Evolutionary conservation across 805 yeast species (phyloP).

Genomic region (Yamadazyma paraphyllophila): DNA sequence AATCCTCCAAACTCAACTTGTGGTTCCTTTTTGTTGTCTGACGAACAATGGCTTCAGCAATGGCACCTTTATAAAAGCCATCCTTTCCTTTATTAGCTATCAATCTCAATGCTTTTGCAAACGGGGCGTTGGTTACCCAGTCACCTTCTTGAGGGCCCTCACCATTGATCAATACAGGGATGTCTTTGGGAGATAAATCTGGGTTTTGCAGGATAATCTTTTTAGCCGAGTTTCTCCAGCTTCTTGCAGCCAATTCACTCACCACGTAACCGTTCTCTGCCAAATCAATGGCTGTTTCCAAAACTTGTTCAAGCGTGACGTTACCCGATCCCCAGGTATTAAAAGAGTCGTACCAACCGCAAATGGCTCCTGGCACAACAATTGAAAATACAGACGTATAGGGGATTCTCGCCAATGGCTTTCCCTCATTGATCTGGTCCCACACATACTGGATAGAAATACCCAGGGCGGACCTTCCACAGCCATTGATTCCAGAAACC

Average conservation of each 20-base stretch:
- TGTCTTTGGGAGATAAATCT: constrained; percentile 22
- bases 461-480: constrained; percentile 63
- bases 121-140: constrained; percentile 46
- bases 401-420: constrained; percentile 50
- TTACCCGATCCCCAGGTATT: constrained; percentile 73
- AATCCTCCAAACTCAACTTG: constrained; percentile 53
- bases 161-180: constrained; percentile 36
- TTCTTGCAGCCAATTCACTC: constrained; percentile 51
- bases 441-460: constrained; percentile 48
- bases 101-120: constrained; percentile 52
- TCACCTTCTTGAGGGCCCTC: constrained; percentile 56
- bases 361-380: constrained; percentile 77
- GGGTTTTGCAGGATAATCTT: constrained; percentile 39
- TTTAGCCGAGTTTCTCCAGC: constrained; percentile 44
- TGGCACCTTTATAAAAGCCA: constrained; percentile 69
- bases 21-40: constrained; percentile 56
- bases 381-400: constrained; percentile 54
- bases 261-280: constrained; percentile 70
- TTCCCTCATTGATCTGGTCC: constrained; percentile 36
- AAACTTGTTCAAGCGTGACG: constrained; percentile 54
- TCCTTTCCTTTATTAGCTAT: constrained; percentile 58
- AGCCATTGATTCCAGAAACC: constrained; percentile 70
- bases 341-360: constrained; percentile 74
- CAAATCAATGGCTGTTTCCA: constrained; percentile 64
- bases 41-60: constrained; percentile 62